Percentiles rank a stretch among this genome's conserved stretches.
These are phyloP conservation scores for Mycena sanguinolenta DNA, from an alignment of 768 basidiomycete genomes.

Conservation along the genomic window DNA sequence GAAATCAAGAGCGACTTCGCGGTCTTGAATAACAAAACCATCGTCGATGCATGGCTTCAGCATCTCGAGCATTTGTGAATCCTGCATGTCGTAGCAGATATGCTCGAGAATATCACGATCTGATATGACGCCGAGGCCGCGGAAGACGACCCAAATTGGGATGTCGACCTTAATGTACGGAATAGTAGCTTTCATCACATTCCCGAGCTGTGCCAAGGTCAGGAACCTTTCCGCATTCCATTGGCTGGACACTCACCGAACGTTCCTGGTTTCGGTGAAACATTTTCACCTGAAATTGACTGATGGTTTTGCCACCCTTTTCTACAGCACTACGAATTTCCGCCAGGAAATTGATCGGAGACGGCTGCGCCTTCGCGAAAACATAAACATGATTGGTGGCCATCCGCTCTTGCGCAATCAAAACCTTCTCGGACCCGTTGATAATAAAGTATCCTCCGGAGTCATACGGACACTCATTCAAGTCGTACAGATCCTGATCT, in stretches of 20 bases:
- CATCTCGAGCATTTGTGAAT: conserved; percentile 97
- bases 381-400: conserved; percentile 99
- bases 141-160: conserved; percentile 99
- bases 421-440: conserved; percentile 99
- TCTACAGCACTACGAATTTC: conserved; percentile 98
- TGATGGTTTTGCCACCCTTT: conserved; percentile 97
- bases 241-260: conserved; percentile 67
- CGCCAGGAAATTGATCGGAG: conserved; percentile 94
- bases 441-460: conserved; percentile 99
- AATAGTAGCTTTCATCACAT: conserved; percentile 96
- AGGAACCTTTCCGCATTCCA: conserved; percentile 24
- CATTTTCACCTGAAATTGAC: conserved; percentile 98
- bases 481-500: conserved; percentile 86
- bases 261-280: conserved; percentile 92
- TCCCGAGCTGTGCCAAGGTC: conserved; percentile 70
- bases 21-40: conserved; percentile 97
- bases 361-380: conserved; percentile 97
- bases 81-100: conserved; percentile 98
- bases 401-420: conserved; percentile 99
- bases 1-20: conserved; percentile 97
- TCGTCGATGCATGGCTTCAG: conserved; percentile 98
- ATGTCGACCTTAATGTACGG: conserved; percentile 99
- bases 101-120: conserved; percentile 98
- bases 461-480: conserved; percentile 99
- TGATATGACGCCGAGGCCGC: conserved; percentile 96